These are phyloP conservation scores for Saitozyma sp. DNA, from an alignment of 768 basidiomycete species.

Conservation along the genomic window DNA sequence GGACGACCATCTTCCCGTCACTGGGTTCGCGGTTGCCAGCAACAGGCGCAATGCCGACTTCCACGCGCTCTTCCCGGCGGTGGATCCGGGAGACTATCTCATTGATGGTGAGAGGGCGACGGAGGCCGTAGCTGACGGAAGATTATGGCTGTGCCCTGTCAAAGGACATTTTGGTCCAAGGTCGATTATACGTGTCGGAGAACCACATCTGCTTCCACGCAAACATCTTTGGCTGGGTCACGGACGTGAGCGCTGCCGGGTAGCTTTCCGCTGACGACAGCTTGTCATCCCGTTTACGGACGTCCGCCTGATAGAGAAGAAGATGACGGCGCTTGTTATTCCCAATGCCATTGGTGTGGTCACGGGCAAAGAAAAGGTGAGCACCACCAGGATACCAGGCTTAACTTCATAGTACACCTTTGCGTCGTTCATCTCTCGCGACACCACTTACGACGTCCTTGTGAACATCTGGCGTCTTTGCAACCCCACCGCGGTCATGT, in stretches of 20 bases:
- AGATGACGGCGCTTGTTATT: slow-evolving; percentile 96
- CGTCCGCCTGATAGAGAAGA: slow-evolving; percentile 84
- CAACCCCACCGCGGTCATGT: slow-evolving; percentile 63
- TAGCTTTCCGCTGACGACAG: slow-evolving; percentile 54
- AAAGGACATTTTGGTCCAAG: slow-evolving; percentile 94
- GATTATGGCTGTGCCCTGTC: slow-evolving; percentile 98
- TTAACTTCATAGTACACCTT: slow-evolving; percentile 72
- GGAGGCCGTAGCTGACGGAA: slow-evolving; percentile 48
- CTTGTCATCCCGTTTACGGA: slow-evolving; percentile 85
- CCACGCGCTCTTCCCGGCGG: slow-evolving; percentile 82
- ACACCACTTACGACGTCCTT: slow-evolving; percentile 94
- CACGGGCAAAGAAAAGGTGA: slow-evolving; percentile 62
- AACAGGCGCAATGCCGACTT: slow-evolving; percentile 93
- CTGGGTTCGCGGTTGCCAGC: slow-evolving; percentile 95
- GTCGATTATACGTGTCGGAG: slow-evolving; percentile 93
- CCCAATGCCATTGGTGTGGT: slow-evolving; percentile 93
- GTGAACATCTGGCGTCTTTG: slow-evolving; percentile 92
- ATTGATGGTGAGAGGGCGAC: slow-evolving; percentile 74
- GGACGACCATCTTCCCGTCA: slow-evolving; percentile 78
- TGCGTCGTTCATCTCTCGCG: slow-evolving; percentile 92
- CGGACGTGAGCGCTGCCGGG: slow-evolving; percentile 67
- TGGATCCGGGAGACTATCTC: slow-evolving; percentile 94
- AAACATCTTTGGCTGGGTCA: slow-evolving; percentile 99
- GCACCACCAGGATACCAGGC: background rate
- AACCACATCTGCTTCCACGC: slow-evolving; percentile 99